These are phyloP conservation scores for Hypoxylon sp. DNA, from an alignment of 2,329 filamentous ascomycete genomes.

Conservation along the genomic window DNA sequence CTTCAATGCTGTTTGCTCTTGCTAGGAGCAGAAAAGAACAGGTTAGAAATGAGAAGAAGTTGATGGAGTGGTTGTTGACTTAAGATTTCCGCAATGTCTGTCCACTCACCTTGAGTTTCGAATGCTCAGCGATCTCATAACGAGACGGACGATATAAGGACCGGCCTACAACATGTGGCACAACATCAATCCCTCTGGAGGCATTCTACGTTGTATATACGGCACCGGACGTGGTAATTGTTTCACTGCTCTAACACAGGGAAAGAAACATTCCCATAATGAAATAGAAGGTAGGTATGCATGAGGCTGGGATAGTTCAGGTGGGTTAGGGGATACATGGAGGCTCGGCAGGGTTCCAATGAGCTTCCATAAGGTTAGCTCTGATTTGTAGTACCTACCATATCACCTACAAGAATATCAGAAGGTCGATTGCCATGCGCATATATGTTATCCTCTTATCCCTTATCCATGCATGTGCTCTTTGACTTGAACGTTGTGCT, in stretches of 20 bases:
- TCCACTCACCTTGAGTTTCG: not conserved
- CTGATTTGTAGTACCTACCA: not conserved
- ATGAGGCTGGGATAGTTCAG: not conserved
- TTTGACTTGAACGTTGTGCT: not conserved
- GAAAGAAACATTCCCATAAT: not conserved
- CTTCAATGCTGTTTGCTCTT: not conserved
- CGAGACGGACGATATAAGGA: not conserved
- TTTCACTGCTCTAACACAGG: not conserved
- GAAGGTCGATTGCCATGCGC: not conserved
- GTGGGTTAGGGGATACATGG: not conserved
- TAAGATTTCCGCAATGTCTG: not conserved
- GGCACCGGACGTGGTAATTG: not conserved
- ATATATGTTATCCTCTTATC: not conserved
- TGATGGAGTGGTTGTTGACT: not conserved
- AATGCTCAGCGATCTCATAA: not conserved
- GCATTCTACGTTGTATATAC: not conserved
- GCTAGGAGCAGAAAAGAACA: not conserved
- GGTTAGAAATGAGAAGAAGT: not conserved
- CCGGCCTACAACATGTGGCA: too few species aligned
- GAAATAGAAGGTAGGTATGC: not conserved
- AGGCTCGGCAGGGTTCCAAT: not conserved
- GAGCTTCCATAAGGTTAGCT: slow-evolving; percentile 22
- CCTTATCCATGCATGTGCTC: not conserved
- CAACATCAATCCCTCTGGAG: not conserved
- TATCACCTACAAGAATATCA: not conserved